Evolutionary conservation across 371 early-diverging fungal species (phyloP), one percentile per base, ranked within the genome.

Genomic region (Coemansia sp.): DNA sequence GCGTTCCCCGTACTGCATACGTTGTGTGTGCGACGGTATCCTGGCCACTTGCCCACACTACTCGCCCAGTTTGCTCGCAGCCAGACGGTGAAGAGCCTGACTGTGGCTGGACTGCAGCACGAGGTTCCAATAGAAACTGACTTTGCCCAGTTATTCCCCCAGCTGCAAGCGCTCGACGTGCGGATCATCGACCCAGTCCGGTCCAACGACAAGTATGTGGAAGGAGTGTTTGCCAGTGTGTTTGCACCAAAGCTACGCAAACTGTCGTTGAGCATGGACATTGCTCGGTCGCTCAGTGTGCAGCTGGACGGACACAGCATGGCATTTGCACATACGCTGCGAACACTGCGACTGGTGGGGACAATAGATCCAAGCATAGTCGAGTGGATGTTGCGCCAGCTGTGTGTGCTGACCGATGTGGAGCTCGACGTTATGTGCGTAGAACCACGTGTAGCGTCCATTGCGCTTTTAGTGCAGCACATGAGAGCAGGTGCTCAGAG

Each of bases 11-110:
- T n/a, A 1, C 54, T 69, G 47, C 30, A 5, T 6, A 47, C 28
- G 11, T 59, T 69, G 12, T 64, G 47, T 2, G n/a, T 69, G 14
- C 28, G 64, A 2, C 55, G 69, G 64, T 59, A 64, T 33, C 16
- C 64, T 2, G 59, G 64, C 4, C 11, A 50, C 16, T 6, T 42
- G 16, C 25, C 12, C 18, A 44, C 0, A 4, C 26, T 69, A 3
- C 25, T 69, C 12, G 0, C 39, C 0, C 53, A 64, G 33, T 69
- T 69, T 59, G 42, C 28, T 4, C 4, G 33, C 37, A 44, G 69
- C 55, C 64, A 58, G 1, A 2, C 64, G 14, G 2, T 6, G 11
- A 14, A 33, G 25, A 20, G 26, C 1, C 65, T 69, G n/a, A 28
- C 53, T 16, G 23, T 69, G 9, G 64, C 55, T 18, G 54, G 60